These are phyloP conservation scores for Quercus bicolor DNA, from an alignment of 306 rosid genomes.

Conservation along the genomic window DNA sequence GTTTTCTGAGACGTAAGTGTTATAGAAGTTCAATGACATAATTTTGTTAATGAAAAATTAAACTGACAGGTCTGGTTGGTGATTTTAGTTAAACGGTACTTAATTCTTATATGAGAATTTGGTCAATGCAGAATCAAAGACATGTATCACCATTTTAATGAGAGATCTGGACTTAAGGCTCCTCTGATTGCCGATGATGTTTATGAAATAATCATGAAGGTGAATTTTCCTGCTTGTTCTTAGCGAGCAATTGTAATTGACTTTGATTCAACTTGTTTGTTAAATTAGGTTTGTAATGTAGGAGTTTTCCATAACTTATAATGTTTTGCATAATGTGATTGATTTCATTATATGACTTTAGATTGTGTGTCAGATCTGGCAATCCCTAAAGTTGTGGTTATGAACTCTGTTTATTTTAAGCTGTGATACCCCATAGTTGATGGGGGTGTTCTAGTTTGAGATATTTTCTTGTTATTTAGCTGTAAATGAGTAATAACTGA, in stretches of 20 bases:
- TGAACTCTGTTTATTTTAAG: too few relatives aligned
- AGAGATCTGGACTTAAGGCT: conserved; percentile 70
- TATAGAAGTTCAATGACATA: rapidly evolving
- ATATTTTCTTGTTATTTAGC: neutral
- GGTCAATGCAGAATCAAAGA: conserved; percentile 41
- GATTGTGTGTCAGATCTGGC: too few relatives aligned
- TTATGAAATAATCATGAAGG: conserved; percentile 73
- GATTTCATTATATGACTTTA: too few relatives aligned
- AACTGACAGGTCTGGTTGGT: neutral
- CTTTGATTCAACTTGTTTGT: too few relatives aligned
- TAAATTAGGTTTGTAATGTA: too few relatives aligned
- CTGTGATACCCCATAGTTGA: too few relatives aligned
- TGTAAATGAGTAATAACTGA: neutral
- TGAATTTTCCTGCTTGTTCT: neutral
- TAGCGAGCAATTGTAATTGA: neutral
- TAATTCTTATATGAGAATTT: conserved; percentile 1
- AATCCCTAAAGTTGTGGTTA: too few relatives aligned
- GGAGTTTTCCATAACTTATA: too few relatives aligned
- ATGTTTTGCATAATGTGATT: too few relatives aligned
- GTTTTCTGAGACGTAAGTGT: conserved; percentile 72
- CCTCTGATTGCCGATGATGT: conserved; percentile 77
- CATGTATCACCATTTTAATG: conserved; percentile 60
- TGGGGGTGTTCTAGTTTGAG: too few relatives aligned
- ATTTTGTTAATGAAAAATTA: neutral
- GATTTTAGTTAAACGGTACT: neutral